Evolutionary conservation across 2,329 filamentous ascomycete species (phyloP), one percentile per base, ranked within the genome.

Genomic region (Microcyclosporella mali): DNA sequence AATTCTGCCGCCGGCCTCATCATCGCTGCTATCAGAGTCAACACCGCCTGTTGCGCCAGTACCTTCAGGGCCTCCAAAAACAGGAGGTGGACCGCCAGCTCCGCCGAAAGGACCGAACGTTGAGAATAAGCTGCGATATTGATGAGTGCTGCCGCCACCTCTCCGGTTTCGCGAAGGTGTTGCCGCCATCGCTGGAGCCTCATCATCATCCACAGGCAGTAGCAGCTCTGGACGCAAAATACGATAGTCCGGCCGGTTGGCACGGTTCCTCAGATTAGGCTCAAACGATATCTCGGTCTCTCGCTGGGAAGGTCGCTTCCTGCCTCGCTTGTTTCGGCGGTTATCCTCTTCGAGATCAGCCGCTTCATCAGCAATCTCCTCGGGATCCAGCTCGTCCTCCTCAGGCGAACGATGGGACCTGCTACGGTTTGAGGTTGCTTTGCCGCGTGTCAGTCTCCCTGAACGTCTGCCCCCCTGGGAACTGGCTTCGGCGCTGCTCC

Each of bases 1-100:
- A 78, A 45, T 47, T 51, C 82, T 79, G 51, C 77, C 37, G 74
- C 66, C 51, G 7, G 39, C 43, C 59, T 98, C 92, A 54, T 98
- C 92, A 56, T 98, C 92, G 62, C 92, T 98, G 64, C 88, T 95
- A 62, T 98, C 92, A 4, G 90, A 95, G 57, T 97, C 92, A 7
- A 82, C 85, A 40, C 84, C 86, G 19, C 83, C 88, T 47, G 79
- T 79, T 16, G 85, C 85, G 10, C 78, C 84, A 33, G 79, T 79
- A 43, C 82, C 84, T 71, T 82, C 85, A 4, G 85, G 82, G 1
- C 86, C 87, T 47, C 74, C 81, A 42, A 90, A 76, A 10, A 92
- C 72, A 12, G 87, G 79, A 25, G 81, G 76, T 32, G 75, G 76
- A 28, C 86, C 86, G 33, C 82, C 81, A 34, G 85, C 85, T 32